These are phyloP conservation scores for Calocybe cyanea DNA, from an alignment of 768 basidiomycete species.

Conservation along the genomic window DNA sequence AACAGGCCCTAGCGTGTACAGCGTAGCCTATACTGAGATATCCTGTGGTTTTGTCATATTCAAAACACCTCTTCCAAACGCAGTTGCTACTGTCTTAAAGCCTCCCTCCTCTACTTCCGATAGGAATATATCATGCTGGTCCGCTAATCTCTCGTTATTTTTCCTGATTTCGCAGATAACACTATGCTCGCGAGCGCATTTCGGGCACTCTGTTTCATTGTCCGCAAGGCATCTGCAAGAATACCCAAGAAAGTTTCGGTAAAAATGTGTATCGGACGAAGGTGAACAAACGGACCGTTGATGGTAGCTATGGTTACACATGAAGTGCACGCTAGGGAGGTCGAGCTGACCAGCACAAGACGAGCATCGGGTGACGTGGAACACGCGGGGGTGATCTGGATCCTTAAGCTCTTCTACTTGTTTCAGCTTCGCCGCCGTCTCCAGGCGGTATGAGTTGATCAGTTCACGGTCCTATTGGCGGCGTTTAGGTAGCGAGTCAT, in stretches of 20 bases:
- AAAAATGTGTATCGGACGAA: background rate
- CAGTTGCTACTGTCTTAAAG: constrained; percentile 66
- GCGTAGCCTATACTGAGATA: too few relatives aligned
- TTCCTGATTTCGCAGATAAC: constrained; percentile 86
- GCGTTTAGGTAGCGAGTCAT: too few relatives aligned
- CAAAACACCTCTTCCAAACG: constrained; percentile 66
- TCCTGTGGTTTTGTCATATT: constrained; percentile 37
- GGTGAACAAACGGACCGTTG: constrained; percentile 68
- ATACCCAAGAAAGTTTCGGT: too few relatives aligned
- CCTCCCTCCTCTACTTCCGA: constrained; percentile 72
- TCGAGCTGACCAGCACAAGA: constrained; percentile 88
- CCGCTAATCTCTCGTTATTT: constrained; percentile 80
- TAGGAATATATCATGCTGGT: constrained; percentile 78
- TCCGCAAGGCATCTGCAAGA: constrained; percentile 76
- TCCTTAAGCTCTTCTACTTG: constrained; percentile 82
- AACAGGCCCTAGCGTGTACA: too few relatives aligned
- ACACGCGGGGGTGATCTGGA: constrained; percentile 75
- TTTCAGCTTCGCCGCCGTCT: constrained; percentile 75
- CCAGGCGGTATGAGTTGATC: constrained; percentile 82
- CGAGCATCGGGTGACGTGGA: constrained; percentile 93
- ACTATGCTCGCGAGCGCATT: constrained; percentile 82
- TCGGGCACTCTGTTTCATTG: constrained; percentile 86
- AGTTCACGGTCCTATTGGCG: constrained; percentile 80
- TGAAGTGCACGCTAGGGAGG: constrained; percentile 91
- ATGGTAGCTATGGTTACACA: constrained; percentile 98